Conservation (phyloP, 2,329 filamentous ascomycete species). For the Pseudogymnoascus sp. region DNA sequence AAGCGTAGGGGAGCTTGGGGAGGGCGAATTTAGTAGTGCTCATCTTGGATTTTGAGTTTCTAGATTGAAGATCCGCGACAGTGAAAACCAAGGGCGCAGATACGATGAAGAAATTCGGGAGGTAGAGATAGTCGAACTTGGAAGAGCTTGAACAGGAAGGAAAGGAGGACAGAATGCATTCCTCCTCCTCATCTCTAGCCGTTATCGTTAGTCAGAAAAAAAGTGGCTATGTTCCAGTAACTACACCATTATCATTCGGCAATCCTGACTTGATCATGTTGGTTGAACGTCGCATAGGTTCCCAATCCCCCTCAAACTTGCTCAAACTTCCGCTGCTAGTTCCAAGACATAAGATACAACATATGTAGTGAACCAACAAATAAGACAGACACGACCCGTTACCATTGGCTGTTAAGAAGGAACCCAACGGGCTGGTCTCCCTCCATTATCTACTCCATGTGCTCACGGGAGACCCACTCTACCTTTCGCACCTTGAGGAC, state of each 20-base stretch:
- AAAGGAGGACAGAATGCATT: not conserved
- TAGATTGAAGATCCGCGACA: not conserved
- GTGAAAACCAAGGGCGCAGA: not conserved
- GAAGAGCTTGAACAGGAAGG: not conserved
- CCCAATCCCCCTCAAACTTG: slow-evolving; percentile 4
- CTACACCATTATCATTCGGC: no score
- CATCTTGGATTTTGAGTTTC: not conserved
- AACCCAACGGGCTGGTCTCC: not conserved
- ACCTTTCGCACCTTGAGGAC: not conserved
- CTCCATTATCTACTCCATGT: not conserved
- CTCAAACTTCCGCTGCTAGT: not conserved
- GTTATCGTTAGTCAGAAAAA: no score
- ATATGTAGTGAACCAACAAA: not conserved
- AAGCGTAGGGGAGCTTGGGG: slow-evolving; percentile 59
- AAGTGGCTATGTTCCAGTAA: no score
- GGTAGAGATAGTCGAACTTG: not conserved
- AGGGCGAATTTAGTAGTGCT: slow-evolving; percentile 34
- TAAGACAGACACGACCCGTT: not conserved
- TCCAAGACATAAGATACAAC: not conserved
- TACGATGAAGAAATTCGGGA: not conserved
- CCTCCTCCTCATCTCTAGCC: not conserved
- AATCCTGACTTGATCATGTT: no score
- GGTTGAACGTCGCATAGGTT: not conserved
- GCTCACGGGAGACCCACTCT: not conserved
- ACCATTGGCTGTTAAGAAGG: not conserved